phyloP scores from a whole-genome alignment of 2,329 filamentous ascomycete genomes.

The Botrytis medusae region DNA sequence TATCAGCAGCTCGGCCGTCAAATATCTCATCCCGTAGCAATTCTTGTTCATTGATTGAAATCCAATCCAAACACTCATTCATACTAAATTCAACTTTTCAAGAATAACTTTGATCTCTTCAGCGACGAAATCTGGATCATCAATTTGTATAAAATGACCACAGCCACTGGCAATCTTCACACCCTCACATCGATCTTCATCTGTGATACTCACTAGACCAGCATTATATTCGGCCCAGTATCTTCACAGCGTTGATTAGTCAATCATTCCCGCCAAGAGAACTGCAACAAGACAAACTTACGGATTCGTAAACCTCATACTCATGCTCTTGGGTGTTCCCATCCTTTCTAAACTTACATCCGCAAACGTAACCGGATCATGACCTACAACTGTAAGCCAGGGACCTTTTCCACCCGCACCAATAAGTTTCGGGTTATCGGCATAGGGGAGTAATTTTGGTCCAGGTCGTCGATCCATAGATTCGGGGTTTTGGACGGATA shows the following conservation, averaged over 20 bases:
- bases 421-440: slow-evolving; percentile 36
- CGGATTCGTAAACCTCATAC: slow-evolving; percentile 38
- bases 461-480: slow-evolving; percentile 36
- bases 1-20: background rate
- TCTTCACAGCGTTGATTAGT: slow-evolving; percentile 26
- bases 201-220: slow-evolving; percentile 37
- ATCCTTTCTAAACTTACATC: slow-evolving; percentile 38
- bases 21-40: background rate
- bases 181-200: slow-evolving; percentile 32
- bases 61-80: background rate
- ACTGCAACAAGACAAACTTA: slow-evolving; percentile 27
- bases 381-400: slow-evolving; percentile 38
- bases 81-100: slow-evolving; percentile 37
- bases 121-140: slow-evolving; percentile 38
- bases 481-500: slow-evolving; percentile 38
- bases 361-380: slow-evolving; percentile 39
- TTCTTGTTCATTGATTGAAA: background rate
- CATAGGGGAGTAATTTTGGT: slow-evolving; percentile 34
- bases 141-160: slow-evolving; percentile 41
- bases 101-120: slow-evolving; percentile 40
- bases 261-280: background rate
- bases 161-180: slow-evolving; percentile 38
- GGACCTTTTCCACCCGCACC: slow-evolving; percentile 35
- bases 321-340: slow-evolving; percentile 39
- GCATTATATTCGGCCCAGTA: slow-evolving; percentile 41